Percentiles rank a stretch among this genome's conserved stretches.
These are phyloP conservation scores for Haberlea rhodopensis DNA, from an alignment of 257 asterid genomes.

Conservation along the genomic window DNA sequence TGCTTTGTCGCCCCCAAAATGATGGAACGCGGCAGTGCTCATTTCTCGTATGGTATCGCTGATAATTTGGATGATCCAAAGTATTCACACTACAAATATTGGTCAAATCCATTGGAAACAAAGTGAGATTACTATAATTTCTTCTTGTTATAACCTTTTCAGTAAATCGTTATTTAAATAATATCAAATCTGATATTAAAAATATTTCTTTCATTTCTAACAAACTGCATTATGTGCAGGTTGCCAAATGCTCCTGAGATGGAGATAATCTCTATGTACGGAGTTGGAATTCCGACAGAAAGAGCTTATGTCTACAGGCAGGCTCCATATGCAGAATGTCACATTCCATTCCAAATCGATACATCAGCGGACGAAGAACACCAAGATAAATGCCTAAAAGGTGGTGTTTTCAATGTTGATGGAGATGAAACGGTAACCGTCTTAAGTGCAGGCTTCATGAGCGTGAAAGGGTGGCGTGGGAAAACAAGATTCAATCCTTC, in stretches of 20 bases:
- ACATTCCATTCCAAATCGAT: conserved; percentile 42
- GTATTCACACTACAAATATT: conserved; percentile 72
- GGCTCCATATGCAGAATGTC: conserved; percentile 34
- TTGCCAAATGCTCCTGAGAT: conserved; percentile 68
- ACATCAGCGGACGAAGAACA: conserved; percentile 31
- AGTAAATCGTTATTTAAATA: not conserved
- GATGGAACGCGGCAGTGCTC: conserved; percentile 84
- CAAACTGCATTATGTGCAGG: conserved; percentile 35
- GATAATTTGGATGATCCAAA: conserved; percentile 82
- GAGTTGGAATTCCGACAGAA: conserved; percentile 43
- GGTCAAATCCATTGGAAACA: conserved; percentile 96
- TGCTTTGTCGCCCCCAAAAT: conserved; percentile 75
- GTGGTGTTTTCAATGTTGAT: conserved; percentile 33
- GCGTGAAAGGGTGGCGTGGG: conserved; percentile 90
- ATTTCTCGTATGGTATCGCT: conserved; percentile 82
- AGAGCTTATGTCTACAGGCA: conserved; percentile 40
- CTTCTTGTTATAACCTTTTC: not conserved
- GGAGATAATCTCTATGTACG: conserved; percentile 42
- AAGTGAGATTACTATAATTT: conserved; percentile 41
- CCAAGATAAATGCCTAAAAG: conserved; percentile 33
- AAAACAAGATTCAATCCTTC: conserved; percentile 79
- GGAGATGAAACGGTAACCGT: conserved; percentile 62
- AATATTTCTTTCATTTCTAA: not conserved
- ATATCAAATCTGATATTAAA: not conserved
- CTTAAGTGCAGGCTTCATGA: conserved; percentile 78